Base-by-base conservation (phyloP, 2,329 filamentous ascomycete species). In the Fusarium guadeloupense region DNA sequence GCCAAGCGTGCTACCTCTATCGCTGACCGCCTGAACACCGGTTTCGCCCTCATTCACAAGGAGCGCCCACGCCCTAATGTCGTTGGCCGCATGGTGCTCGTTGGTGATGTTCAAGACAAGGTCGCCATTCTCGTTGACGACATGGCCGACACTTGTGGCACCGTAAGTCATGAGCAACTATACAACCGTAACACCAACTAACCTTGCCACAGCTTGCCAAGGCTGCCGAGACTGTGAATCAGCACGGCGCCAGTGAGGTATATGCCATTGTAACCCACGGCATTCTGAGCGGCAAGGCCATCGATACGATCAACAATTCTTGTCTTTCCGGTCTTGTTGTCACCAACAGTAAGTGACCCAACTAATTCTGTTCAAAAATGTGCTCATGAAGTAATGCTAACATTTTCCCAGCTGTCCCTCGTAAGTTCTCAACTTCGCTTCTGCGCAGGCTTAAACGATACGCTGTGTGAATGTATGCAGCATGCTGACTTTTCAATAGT, bases 91-190 rank as follows among this genome's bases (percentile, higher is more conserved):
- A 96, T 97, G 92, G 91, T 80, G 1, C 89, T 99, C n/a, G 94
- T 98, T 44, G 95, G 95, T 66, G 93, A 96, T 66, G 95, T 98
- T 40, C 85, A 88, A 66, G 91, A 91, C 78, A 95, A 95, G 80
- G 89, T 94, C 25, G 94, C 94, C 57, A 97, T 99, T 72, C 88
- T 99, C 42, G 94, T 99, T 47, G 94, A 98, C 75, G 94, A 98
- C 75, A 97, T 98, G 92, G 93, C 93, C 26, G 94, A 98, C 74
- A 97, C 94, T 5, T 97, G 93, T 75, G 93, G 93, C 67, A 97
- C 92, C 33, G 75, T 77, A 71, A 49, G 73, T 41, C 37, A n/a
- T 34, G 20, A 20, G 16, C 7, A 10, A n/a, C 26, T 12, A 16
- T 14, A 7, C 37, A 6, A 21, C 9, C 16, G 16, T 42, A 39